Evolutionary conservation across 2,329 filamentous ascomycete species (phyloP), one percentile per base, ranked within the genome.

Genomic region (Penicillium concentricum): DNA sequence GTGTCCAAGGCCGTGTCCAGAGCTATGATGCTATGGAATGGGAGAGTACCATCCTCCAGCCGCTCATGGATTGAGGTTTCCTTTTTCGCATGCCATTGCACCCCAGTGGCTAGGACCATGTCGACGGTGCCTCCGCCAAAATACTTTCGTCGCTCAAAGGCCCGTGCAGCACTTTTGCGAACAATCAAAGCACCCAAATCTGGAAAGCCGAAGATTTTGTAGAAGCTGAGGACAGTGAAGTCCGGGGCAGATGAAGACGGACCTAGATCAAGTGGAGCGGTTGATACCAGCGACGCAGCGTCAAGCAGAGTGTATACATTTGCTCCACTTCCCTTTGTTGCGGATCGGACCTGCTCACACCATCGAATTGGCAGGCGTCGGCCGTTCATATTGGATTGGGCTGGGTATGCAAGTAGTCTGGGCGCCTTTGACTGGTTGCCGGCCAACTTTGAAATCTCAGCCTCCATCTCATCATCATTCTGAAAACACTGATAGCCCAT

Each of bases 171-270:
- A 32, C 84, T 81, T 64, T 90, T 92, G 41, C 89, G 86, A 13
- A 97, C 86, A 30, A 97, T 86, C 56, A 99, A 76, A 1, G 87
- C 92, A 2, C 93, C 93, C 2, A 97, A 79, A 70, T 97, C 91
- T 0, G 93, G 93, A 62, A 97, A 97, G 1, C 94, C 93, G 72
- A 97, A 97, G n/a, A 97, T 92, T 73, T 97, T 99, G 78, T 97
- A 95, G 61, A 97, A 86, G 72, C 92, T 97, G 41, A 97, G 69
- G 0, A 91, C 89, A 0, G 85, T 88, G 63, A 97, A 97, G 71
- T 97, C 93, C 1, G 93, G 90, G 0, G 88, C 86, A 0, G 75
- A 70, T 0, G 79, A 76, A 0, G 81, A 65, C 63, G 89, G 76
- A 54, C 84, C 79, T 2, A 97, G 77, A 67, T 95, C 84, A 7